Conservation (phyloP, 2,329 filamentous ascomycete genomes). For the Arthrobotrys iridis region DNA sequence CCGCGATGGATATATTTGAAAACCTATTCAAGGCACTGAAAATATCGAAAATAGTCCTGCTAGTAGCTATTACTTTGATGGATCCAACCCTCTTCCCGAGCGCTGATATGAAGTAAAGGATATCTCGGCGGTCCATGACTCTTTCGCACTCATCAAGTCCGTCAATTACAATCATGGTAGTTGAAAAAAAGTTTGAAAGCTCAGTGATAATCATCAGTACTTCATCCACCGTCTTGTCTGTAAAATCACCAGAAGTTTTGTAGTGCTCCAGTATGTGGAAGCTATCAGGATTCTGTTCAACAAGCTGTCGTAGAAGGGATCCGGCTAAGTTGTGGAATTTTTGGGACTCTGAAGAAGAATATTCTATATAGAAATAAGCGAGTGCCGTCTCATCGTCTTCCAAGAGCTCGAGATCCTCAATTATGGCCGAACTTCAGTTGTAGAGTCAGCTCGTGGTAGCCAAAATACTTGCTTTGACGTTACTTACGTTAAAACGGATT, state of each 20-base stretch:
- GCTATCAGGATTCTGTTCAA: not conserved
- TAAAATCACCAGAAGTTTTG: not conserved
- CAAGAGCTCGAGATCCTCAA: constrained; percentile 19
- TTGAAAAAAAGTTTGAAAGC: constrained; percentile 5
- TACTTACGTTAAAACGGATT: constrained; percentile 32
- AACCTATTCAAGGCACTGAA: not conserved
- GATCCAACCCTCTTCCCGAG: not conserved
- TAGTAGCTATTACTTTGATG: constrained; percentile 16
- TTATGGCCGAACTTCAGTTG: constrained; percentile 9
- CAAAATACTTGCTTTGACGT: not conserved
- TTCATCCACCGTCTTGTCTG: not conserved
- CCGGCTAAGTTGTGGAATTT: not conserved
- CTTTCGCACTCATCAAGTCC: constrained; percentile 25
- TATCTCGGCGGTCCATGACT: not conserved
- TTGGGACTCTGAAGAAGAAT: constrained; percentile 9
- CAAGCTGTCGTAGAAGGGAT: not conserved
- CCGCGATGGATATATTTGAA: constrained; percentile 29
- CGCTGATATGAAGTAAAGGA: not conserved
- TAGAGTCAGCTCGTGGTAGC: too few relatives aligned
- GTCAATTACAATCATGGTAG: constrained; percentile 21
- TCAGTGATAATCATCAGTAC: not conserved
- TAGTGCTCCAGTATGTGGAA: not conserved
- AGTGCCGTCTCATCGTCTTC: not conserved
- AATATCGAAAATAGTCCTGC: constrained; percentile 21
- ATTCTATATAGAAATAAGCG: constrained; percentile 29